phyloP scores from a whole-genome alignment of 352 stramenopile species.

The Saprolegnia parasitica region DNA sequence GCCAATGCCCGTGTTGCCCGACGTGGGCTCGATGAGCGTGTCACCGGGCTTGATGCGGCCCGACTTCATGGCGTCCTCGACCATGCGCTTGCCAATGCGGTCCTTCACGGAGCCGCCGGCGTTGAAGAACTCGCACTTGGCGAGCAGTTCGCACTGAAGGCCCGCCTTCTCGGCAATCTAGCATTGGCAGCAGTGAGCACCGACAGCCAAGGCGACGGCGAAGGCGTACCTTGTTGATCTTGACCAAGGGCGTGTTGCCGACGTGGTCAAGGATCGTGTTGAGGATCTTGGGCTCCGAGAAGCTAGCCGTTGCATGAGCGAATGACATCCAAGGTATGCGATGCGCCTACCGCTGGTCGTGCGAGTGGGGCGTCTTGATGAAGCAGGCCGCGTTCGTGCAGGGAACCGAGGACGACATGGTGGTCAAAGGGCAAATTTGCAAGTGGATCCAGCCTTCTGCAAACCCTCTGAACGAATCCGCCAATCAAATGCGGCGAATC shows the following conservation, averaged over 20 bases:
- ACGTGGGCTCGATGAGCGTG: conserved; percentile 95
- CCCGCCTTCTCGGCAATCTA: conserved; percentile 66
- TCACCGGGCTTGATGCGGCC: conserved; percentile 89
- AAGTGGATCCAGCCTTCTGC: neutral
- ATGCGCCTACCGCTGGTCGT: conserved; percentile 18
- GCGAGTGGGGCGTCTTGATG: conserved; percentile 27
- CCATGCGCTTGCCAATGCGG: conserved; percentile 81
- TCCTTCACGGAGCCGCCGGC: conserved; percentile 88
- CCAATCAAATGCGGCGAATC: neutral
- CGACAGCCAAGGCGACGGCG: no score
- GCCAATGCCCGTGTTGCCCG: conserved; percentile 96
- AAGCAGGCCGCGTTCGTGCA: conserved; percentile 25
- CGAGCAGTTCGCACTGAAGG: conserved; percentile 83
- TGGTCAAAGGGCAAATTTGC: neutral
- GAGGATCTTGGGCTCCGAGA: conserved; percentile 77
- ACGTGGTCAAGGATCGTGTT: conserved; percentile 92
- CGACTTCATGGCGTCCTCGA: conserved; percentile 84
- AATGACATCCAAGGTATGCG: no score
- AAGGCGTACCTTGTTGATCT: conserved; percentile 65
- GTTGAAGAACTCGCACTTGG: conserved; percentile 96
- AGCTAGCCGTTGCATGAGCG: conserved; percentile 27
- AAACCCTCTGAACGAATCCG: neutral
- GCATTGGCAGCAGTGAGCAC: neutral
- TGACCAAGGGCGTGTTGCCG: conserved; percentile 93
- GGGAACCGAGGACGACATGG: neutral